These are phyloP conservation scores for Liriodendron chinense DNA, from an alignment of 164 flowering plant genomes.

Conservation along the genomic window DNA sequence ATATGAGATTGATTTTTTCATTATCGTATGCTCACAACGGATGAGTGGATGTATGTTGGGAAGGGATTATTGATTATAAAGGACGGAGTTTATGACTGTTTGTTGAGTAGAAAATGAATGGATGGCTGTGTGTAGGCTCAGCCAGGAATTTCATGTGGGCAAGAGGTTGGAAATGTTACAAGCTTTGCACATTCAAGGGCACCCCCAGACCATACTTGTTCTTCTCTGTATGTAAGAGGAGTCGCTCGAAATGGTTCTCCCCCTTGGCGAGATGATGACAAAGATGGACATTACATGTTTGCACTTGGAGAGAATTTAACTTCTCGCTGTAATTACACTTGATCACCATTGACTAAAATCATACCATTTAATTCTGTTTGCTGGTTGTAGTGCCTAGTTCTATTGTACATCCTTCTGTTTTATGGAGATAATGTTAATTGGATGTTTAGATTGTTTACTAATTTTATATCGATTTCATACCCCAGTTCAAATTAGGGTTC, in stretches of 20 bases:
- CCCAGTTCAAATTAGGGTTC: neutral
- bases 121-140: slow-evolving; percentile 98
- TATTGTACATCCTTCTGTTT: neutral
- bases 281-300: slow-evolving; percentile 99
- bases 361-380: neutral
- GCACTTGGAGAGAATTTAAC: slow-evolving; percentile 98
- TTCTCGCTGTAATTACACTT: slow-evolving; percentile 95
- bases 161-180: slow-evolving; percentile 71
- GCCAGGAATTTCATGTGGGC: slow-evolving; percentile 80
- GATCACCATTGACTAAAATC: slow-evolving; percentile 26
- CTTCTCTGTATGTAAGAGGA: slow-evolving; percentile 52
- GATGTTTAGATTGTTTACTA: neutral
- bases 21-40: neutral
- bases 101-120: slow-evolving; percentile 52
- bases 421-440: neutral
- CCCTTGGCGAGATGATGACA: slow-evolving; percentile 96
- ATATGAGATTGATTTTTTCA: neutral
- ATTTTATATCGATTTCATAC: no score
- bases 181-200: slow-evolving; percentile 65
- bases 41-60: slow-evolving; percentile 5
- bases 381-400: neutral
- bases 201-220: slow-evolving; percentile 53
- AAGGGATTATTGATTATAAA: neutral
- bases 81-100: slow-evolving; percentile 15
- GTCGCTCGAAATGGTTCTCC: slow-evolving; percentile 90